Percentiles rank a stretch among this genome's conserved stretches.
These are phyloP conservation scores for Antrodiella citrinella DNA, from an alignment of 768 basidiomycete genomes.

Conservation along the genomic window DNA sequence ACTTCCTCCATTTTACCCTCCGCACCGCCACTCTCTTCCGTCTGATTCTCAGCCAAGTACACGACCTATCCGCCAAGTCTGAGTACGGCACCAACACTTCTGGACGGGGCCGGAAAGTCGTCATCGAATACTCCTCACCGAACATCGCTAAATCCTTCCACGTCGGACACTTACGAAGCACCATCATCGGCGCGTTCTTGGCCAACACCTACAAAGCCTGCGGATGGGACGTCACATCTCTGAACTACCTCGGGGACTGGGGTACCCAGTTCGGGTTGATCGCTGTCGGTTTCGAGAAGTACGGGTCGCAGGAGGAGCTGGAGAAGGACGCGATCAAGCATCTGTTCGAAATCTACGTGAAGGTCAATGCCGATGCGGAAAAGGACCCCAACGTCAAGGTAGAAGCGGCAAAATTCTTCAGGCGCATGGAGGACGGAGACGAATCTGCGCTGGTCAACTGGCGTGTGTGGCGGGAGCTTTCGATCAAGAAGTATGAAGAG, in stretches of 20 bases:
- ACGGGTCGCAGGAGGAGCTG: conserved; percentile 79
- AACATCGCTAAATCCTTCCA: conserved; percentile 99
- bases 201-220: conserved; percentile 85
- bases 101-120: conserved; percentile 73
- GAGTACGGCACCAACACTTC: conserved; percentile 77
- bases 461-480: conserved; percentile 88
- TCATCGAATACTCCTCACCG: conserved; percentile 92
- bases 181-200: conserved; percentile 97
- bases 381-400: conserved; percentile 61
- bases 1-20: conserved; percentile 79
- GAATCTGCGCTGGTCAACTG: conserved; percentile 78
- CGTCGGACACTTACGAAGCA: conserved; percentile 91
- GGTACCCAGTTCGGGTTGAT: conserved; percentile 95
- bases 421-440: conserved; percentile 91
- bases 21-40: conserved; percentile 57
- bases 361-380: conserved; percentile 83
- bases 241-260: conserved; percentile 99
- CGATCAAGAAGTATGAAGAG: conserved; percentile 80
- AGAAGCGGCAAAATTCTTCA: conserved; percentile 83
- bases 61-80: conserved; percentile 51
- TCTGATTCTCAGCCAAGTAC: conserved; percentile 64
- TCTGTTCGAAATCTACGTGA: conserved; percentile 89
- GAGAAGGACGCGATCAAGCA: conserved; percentile 90
- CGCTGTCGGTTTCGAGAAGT: conserved; percentile 85
- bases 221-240: conserved; percentile 84